Evolutionary conservation across 768 basidiomycete species (phyloP), one percentile per base, ranked within the genome.

Genomic region (Pilatotrama ljubarskyi): DNA sequence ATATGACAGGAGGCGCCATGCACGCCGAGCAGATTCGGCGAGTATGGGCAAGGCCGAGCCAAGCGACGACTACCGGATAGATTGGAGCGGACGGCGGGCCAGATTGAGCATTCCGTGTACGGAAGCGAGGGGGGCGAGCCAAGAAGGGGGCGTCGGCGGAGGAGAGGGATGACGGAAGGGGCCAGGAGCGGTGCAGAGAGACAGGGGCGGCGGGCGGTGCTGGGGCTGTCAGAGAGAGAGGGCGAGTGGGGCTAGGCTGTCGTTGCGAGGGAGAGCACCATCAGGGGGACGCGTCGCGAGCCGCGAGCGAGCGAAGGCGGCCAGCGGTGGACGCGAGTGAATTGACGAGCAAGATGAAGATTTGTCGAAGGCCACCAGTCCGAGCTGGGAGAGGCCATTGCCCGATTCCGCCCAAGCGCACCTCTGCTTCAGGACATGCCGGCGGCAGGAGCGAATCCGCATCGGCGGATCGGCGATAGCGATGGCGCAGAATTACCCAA

Each of bases 391-490:
- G 35, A 24, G 9, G 10, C 44, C 22, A 2, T 47, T 17, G 24
- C 46, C 46, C 51, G 35, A 26, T 9, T 8, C 37, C 17, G 49
- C 29, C 38, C 56, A 38, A 35, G 41, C 58, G 20, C 43, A 38
- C 42, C 5, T 14, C 40, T 46, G 44, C 15, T 9, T 47, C 9
- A 36, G 59, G 59, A 2, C 46, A 42, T 60, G 22, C 59, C 59
- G 59, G 29, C 59, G 59, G 59, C 53, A 50, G 1, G 32, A 6
- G 17, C 17, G 59, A 54, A 50, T n/a, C 22, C 20, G 18, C 51
- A 47, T 53, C 59, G 52, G 46, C 37, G 59, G 52, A 60, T 60
- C 59, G 59, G 59, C 52, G 52, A 43, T 41, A 53, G 18, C 29
- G 15, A 37, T 37, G 52, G 59, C 40, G 20, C 6, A 32, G 22